These are phyloP conservation scores for Penicillium capsulatum DNA, from an alignment of 2,329 filamentous ascomycete species.

Conservation along the genomic window DNA sequence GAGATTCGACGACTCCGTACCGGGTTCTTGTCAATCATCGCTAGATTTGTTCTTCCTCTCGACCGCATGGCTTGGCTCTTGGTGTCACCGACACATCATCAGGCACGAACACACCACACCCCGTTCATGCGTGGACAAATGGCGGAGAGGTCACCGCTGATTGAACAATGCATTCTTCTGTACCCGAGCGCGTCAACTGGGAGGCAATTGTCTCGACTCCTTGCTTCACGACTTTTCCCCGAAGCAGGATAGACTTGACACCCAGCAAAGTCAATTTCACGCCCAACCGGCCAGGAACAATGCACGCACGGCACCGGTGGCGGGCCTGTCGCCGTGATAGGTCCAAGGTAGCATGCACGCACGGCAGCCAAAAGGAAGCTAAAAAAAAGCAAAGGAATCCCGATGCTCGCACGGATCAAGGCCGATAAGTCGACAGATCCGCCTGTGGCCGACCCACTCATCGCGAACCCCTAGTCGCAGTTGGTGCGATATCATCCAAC, in stretches of 20 bases:
- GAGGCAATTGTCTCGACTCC: conserved; percentile 18
- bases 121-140: conserved; percentile 1
- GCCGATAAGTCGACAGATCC: conserved; percentile 13
- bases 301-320: conserved; percentile 9
- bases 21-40: too few species aligned
- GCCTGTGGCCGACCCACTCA: conserved; percentile 11
- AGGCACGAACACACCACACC: too few species aligned
- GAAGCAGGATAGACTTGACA: conserved; percentile 4
- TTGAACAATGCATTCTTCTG: conserved; percentile 9
- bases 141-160: conserved; percentile 5
- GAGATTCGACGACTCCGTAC: too few species aligned
- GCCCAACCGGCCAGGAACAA: conserved; percentile 19
- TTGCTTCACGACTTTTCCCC: conserved; percentile 8
- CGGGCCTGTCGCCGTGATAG: conserved; percentile 11
- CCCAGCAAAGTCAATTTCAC: conserved; percentile 13
- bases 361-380: not conserved
- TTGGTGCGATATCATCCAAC: conserved; percentile 7
- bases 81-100: too few species aligned
- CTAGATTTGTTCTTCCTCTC: too few species aligned
- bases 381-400: conserved; percentile 1
- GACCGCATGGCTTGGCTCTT: too few species aligned
- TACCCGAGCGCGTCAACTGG: conserved; percentile 2
- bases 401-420: conserved; percentile 1
- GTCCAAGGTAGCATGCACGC: conserved; percentile 7
- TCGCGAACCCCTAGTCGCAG: conserved; percentile 12